These are phyloP conservation scores for Geotrichum bryndzae DNA, from an alignment of 1,139 yeast genomes.

Conservation along the genomic window DNA sequence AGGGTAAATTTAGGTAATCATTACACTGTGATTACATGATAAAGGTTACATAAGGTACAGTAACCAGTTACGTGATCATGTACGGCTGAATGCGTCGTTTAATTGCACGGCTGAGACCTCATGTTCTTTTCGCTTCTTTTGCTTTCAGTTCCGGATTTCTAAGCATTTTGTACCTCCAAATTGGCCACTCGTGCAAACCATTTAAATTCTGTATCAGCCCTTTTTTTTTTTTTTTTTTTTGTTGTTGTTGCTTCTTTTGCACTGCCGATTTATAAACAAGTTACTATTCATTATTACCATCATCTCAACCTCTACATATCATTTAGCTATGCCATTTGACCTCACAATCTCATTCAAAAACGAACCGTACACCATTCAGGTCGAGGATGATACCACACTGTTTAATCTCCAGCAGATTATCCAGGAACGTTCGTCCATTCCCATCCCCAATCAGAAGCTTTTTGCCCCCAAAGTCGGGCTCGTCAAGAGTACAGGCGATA, in stretches of 20 bases:
- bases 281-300: neutral
- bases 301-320: neutral
- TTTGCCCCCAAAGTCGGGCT: slow-evolving; percentile 30
- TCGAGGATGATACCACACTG: slow-evolving; percentile 19
- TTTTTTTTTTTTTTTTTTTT: neutral
- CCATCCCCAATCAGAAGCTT: slow-evolving; percentile 30
- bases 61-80: no score
- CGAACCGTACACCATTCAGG: slow-evolving; percentile 1
- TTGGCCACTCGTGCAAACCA: neutral
- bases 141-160: neutral
- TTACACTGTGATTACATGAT: neutral
- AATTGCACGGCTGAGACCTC: neutral
- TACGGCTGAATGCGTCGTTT: neutral
- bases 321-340: neutral
- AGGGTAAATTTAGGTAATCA: neutral
- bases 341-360: slow-evolving; percentile 15
- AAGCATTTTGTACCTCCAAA: neutral
- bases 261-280: no score
- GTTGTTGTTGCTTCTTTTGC: no score
- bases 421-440: slow-evolving; percentile 28
- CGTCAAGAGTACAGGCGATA: slow-evolving; percentile 22
- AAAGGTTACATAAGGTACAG: no score
- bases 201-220: neutral
- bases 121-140: neutral
- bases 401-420: slow-evolving; percentile 25